phyloP scores from a whole-genome alignment of 176 grass and related monocot genomes.

The Avena eriantha region DNA sequence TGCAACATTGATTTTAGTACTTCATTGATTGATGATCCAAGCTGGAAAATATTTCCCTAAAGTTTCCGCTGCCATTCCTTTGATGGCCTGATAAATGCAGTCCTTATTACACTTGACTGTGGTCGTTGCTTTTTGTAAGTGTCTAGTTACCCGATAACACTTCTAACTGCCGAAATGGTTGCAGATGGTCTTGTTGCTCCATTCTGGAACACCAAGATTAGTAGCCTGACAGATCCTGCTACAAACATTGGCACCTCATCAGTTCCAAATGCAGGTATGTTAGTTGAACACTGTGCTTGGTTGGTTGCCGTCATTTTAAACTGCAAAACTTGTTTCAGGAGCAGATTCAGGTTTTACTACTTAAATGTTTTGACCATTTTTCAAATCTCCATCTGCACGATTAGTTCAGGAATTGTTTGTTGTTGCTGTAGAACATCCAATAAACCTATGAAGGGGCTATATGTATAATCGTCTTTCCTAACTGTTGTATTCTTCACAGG shows the following conservation, averaged over 20 bases:
- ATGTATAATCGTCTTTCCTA: background rate
- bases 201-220: background rate
- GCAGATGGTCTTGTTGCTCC: background rate
- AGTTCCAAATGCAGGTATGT: background rate
- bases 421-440: background rate
- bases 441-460: background rate
- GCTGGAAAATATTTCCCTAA: background rate
- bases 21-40: background rate
- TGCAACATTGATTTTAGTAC: background rate
- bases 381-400: background rate
- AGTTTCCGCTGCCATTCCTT: background rate
- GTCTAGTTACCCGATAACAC: background rate
- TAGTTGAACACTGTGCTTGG: background rate
- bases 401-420: background rate
- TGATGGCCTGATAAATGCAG: background rate
- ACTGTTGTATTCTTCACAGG: background rate
- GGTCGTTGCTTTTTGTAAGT: background rate
- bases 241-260: background rate
- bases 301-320: background rate
- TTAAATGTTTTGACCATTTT: background rate
- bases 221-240: background rate
- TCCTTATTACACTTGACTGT: background rate
- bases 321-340: background rate
- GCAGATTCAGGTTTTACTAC: background rate
- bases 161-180: background rate